Evolutionary conservation across 2,329 filamentous ascomycete genomes (phyloP), one percentile per base, ranked within the genome.

Genomic region (Cercospora nicotianae): DNA sequence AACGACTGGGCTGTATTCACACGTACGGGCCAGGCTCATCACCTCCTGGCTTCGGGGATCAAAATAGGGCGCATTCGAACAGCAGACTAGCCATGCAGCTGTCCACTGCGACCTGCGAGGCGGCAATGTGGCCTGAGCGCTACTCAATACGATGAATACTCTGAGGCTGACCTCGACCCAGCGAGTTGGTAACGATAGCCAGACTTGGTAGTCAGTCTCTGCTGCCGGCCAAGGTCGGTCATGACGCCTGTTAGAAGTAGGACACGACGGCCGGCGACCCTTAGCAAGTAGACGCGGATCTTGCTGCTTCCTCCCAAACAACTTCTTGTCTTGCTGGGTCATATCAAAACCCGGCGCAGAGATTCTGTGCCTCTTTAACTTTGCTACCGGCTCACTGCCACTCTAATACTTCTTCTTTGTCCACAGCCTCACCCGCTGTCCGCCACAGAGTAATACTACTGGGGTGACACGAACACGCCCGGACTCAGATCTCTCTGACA

Each of bases 1-100:
- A 39, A 65, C 42, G 65, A 69, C n/a, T 68, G 67, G 64, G 28
- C 55, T 53, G 28, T 48, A 64, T 66, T 31, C 33, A 45, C 53
- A 69, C 64, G 55, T 53, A 66, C 65, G 65, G 66, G 68, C 42
- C 64, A 53, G 53, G 26, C 28, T 62, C 31, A 59, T 59, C 63
- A 55, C 67, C 70, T 74, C 74, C 74, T 76, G 72, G 71, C 74
- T 36, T 75, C 70, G 67, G 66, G 69, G 63, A 68, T 69, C 72
- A 80, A 80, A 74, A 78, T 73, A 74, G 71, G 70, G 80, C 77
- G 71, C 70, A 78, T 81, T 78, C 73, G 79, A 67, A 77, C 77
- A 78, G 65, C 65, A 67, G 76, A 77, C 77, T 79, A 78, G 78
- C 63, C 75, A 80, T 82, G 81, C 81, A 82, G 80, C 80, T 79